Base-by-base conservation (phyloP, 495 filamentous ascomycete genomes). In the Penicillium bovifimosum region DNA sequence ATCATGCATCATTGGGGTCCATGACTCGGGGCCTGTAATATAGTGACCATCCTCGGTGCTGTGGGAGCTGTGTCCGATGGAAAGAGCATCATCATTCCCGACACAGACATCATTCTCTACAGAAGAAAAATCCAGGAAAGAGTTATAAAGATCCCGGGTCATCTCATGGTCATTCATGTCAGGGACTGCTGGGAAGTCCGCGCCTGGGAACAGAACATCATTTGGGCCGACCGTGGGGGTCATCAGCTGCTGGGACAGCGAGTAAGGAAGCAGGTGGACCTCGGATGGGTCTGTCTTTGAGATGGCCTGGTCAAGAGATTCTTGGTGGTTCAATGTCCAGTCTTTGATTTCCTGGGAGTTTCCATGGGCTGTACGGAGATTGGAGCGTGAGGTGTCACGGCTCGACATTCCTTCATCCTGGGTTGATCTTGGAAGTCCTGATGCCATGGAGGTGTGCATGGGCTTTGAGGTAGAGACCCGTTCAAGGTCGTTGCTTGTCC, bases 391-490 rank as follows among this genome's bases (percentile, higher is more conserved):
- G 47, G 69, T 70, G 56, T 73, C 72, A 61, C 72, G 73, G 68
- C 65, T 73, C 41, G 67, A 72, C 54, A 75, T 55, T 57, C 75
- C 71, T 74, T 75, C 71, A 75, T 74, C 73, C 72, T 71, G 71
- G 68, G 68, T 50, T 55, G 62, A 53, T 65, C 67, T 68, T 58
- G 72, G 67, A 29, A 69, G 56, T 64, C 67, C 71, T 64, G 62
- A 66, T 40, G 70, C 51, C 55, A 70, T 58, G 57, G 70, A 59
- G 52, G 48, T 61, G 46, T 72, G 68, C 61, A 70, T 73, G 46
- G 70, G 47, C 54, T 71, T 64, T 54, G 70, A 60, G 40, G 70
- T 59, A 55, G 71, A 63, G 52, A 72, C 58, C 42, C 64, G 58
- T 35, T 66, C 65, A 46, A 69, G 53, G 52, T 71, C 68, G 50